Evolutionary conservation across 2,329 filamentous ascomycete species (phyloP), one percentile per base, ranked within the genome.

Genomic region (Shiraia bambusicola): DNA sequence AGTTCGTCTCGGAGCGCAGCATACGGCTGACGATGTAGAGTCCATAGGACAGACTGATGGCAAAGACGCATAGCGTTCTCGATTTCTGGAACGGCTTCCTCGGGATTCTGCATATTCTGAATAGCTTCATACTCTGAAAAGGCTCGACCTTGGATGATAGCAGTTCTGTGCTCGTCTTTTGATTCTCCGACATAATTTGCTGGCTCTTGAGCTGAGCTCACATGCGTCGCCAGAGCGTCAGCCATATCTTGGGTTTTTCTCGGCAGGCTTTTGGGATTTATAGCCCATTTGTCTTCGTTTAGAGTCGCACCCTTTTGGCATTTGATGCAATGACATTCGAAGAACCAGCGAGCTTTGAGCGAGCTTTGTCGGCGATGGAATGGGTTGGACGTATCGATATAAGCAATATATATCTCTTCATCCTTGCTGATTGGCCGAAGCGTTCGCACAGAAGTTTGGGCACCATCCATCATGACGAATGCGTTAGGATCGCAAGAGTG

Each of bases 401-500:
- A 86, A 3, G 80, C 78, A 44, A 84, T 79, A 52, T 74, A 78
- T 22, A 85, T 71, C 57, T 86, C 80, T 22, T 81, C 76, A 46
- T 73, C 75, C 42, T 73, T 71, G 13, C 68, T 61, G 45, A 85
- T 81, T 0, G 74, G 69, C 10, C 65, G 67, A 1, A 82, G 63
- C 0, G 80, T 74, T 25, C 79, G 76, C 24, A 83, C 56, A 11
- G 69, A 69, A 8, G 81, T 61, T 24, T 67, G 59, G 3, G 74
- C 66, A 14, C 78, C 74, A 42, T 83, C 78, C 65, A 83, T 82
- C 10, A 78, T 71, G 13, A 82, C 72, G 22, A 74, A 73, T 2
- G 77, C 74, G 50, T 84, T 85, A 3, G 79, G 79, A 16, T 76
- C 71, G 56, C 82, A 85, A 30, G 78, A 82, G 58, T 86, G 82